Evolutionary conservation across 73 alveolate species (phyloP), one percentile per base, ranked within the genome.

Genomic region (Tetrahymena malaccensis): DNA sequence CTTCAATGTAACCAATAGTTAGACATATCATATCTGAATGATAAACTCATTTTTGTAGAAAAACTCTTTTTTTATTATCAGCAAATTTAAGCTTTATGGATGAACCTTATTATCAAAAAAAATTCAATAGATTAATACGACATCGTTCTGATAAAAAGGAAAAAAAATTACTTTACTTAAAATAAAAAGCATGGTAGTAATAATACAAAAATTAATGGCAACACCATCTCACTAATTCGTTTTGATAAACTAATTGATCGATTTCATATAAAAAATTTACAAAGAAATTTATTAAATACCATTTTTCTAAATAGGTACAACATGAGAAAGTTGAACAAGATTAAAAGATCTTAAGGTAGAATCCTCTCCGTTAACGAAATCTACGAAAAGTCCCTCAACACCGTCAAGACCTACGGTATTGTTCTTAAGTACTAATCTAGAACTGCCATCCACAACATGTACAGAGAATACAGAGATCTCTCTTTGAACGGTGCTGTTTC

Each of bases 401-500:
- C 96, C 84, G 99, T 98, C 89, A 98, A 97, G 96, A 98, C 98
- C 96, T 98, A 96, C 97, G 99, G 99, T 31, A 96, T 98, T 93
- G 99, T 97, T 56, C 97, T 98, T 37, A 98, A 98, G 94, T 98
- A 98, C 96, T 43, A 96, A 97, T 97, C 99, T 34, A 98, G 99
- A 98, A 97, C 98, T 93, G 99, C 98, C 43, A 96, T 96, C 94
- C 98, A 97, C 96, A 98, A 98, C 98, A 98, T 98, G 99, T 98
- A 98, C 98, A 98, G 97, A 96, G 99, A 98, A 96, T 98, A 93
- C 98, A 98, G 99, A 98, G 98, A 97, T 95, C 96, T 96, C 96
- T 93, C 98, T 43, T 97, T 98, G 85, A 96, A 96, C 94, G 99
- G 99, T 44, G 99, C 99, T 55, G 98, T 98, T 95, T 96, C 98